Base-by-base conservation (phyloP, 2,329 filamentous ascomycete genomes). In the Lasiodiplodia hormozganensis region DNA sequence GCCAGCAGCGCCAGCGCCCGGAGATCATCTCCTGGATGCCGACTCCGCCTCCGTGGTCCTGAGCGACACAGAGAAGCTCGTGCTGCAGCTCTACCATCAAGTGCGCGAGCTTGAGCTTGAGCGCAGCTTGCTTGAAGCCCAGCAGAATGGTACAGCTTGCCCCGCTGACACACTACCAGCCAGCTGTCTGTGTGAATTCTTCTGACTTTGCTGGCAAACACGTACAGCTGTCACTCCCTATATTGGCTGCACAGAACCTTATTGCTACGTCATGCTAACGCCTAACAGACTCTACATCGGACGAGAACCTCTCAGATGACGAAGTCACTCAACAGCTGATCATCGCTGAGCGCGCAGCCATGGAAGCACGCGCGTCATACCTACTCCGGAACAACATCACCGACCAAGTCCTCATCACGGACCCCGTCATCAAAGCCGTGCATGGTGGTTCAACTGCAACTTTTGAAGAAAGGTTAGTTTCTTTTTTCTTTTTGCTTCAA, bases 361-460 rank as follows among this genome's bases (percentile, higher is more conserved):
- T 95, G 36, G 87, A 93, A 72, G 88, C 92, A 31, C 89, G 89
- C 75, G 89, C 92, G 67, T 85, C 85, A 69, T 92, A 92, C 78
- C 85, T 88, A 51, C 83, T 95, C 68, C 88, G 88, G 71, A 90
- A 90, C 76, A 88, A 88, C 70, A 89, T 92, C 25, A 84, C 90
- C 25, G 88, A 91, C 70, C 88, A 86, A 57, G 88, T 92, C 65
- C 80, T 96, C 72, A 88, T 88, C 72, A 89, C 89, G 68, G 90
- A 93, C 73, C 92, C 93, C 8, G 89, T 92, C 51, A 82, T 96
- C 68, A 92, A 92, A 74, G 90, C 93, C 7, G 88, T 95, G 49
- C 92, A 96, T 77, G 83, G 87, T 69, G 89, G 89, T 53, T 87
- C 86, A 14, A 85, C 87, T 69, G 86, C 88, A 21, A 87, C 88